Base-by-base conservation (phyloP, 164 flowering plant species). In the Stephania japonica region DNA sequence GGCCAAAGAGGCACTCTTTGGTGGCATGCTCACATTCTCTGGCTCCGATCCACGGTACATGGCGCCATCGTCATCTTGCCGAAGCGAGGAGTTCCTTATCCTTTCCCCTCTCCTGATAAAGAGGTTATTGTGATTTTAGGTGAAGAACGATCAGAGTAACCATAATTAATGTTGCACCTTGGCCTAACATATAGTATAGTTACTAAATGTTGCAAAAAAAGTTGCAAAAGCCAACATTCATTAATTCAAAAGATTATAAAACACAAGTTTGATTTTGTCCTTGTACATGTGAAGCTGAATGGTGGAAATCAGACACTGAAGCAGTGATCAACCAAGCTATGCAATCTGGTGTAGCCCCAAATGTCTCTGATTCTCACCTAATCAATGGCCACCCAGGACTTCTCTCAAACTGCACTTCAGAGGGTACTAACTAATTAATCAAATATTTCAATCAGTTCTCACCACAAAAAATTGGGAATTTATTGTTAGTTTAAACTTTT, bases 301-400 rank as follows among this genome's bases (percentile, higher is more conserved):
- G 95, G 95, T 92, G 97, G 97, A 92, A 90, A 75, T 87, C 95
- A 6, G 95, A 92, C 41, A 80, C 83, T 0, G 97, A 92, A 77
- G 82, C 83, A 12, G 89, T 92, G 71, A 87, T 92, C 81, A 90
- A 88, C 38, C 76, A 88, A 78, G 91, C 97, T 18, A 32, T 87
- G 8, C 73, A 81, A 26, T 83, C 87, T 0, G 95, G 97, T 27
- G 38, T 81, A 73, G 95, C 93, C 0, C 90, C 95, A 2, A 92
- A 92, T 73, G 93, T 92, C 7, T 90, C 95, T 0, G 93, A 92
- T 77, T 93, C 90, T 72, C 95, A 92, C 77, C 89, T 91, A 38
- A 92, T 92, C 62, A 92, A 92, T 56, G 97, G 97, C 23, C 86
- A 83, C 49, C 91, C 97, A 0, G 97, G 97, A 10, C 83, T 86